phyloP scores from a whole-genome alignment of 352 stramenopile species.

The Plasmopara viticola region DNA sequence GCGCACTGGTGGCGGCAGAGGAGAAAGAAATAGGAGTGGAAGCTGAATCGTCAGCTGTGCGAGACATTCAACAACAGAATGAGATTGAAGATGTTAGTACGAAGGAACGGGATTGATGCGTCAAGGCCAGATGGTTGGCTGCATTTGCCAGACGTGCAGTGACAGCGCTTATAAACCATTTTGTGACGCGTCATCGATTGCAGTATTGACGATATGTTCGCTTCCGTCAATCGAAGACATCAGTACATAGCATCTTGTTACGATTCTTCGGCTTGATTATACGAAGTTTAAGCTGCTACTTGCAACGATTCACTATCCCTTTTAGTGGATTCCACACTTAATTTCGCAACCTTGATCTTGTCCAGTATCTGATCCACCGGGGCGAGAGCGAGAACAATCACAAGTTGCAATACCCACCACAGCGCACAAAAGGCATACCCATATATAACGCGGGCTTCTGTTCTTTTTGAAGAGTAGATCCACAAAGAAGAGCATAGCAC shows the following conservation, averaged over 20 bases:
- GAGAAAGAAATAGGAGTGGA: conserved; percentile 4
- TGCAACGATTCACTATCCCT: too few species aligned
- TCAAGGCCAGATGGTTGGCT: too few species aligned
- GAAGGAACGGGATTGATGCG: conserved; percentile 5
- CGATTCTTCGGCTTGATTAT: not conserved
- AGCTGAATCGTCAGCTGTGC: conserved; percentile 2
- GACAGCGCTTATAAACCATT: too few species aligned
- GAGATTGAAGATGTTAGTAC: conserved; percentile 4
- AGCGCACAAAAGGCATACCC: conserved; percentile 44
- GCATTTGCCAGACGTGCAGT: too few species aligned
- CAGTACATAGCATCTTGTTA: not conserved
- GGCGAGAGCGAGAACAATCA: conserved; percentile 46
- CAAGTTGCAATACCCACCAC: conserved; percentile 51
- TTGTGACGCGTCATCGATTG: not conserved
- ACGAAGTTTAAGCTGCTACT: too few species aligned
- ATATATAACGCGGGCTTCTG: conserved; percentile 37
- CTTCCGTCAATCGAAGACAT: not conserved
- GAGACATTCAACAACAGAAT: conserved; percentile 18
- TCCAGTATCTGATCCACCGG: conserved; percentile 47
- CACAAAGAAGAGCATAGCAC: conserved; percentile 35
- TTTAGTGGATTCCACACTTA: not conserved
- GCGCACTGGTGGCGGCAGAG: conserved; percentile 8
- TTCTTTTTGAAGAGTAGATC: conserved; percentile 59
- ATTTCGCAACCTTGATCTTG: conserved; percentile 23
- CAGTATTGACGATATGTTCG: not conserved